These are phyloP conservation scores for Gracilariopsis chorda DNA, from an alignment of 23 red algal genomes.

Conservation along the genomic window DNA sequence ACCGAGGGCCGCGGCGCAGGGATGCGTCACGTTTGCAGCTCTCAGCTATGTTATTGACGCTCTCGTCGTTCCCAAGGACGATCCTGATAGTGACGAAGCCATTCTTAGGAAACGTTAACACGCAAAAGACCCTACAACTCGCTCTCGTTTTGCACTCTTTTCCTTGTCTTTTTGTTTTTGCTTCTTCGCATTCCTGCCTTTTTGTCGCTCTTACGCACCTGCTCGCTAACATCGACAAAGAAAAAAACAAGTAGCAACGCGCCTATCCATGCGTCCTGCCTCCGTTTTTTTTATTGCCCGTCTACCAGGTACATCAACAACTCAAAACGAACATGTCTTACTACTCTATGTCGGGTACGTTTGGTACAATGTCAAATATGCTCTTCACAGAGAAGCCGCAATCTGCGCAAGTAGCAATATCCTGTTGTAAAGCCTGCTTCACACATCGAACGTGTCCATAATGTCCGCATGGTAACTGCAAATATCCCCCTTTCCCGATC, in stretches of 20 bases:
- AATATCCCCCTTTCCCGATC: not conserved
- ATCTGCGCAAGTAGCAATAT: conserved; percentile 27
- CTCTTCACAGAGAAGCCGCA: conserved; percentile 28
- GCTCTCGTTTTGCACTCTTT: no score
- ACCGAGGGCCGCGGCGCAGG: conserved; percentile 68
- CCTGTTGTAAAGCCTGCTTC: conserved; percentile 32
- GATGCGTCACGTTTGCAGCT: conserved; percentile 84
- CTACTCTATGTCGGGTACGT: not conserved
- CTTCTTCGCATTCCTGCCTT: no score
- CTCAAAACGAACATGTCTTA: not conserved
- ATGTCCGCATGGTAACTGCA: conserved; percentile 5
- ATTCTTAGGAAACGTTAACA: conserved; percentile 63
- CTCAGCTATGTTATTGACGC: conserved; percentile 82
- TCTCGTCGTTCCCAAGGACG: conserved; percentile 18
- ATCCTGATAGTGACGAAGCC: conserved; percentile 46
- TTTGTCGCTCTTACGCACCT: no score
- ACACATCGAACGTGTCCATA: conserved; percentile 22
- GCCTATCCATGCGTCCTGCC: no score
- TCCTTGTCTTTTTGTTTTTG: no score
- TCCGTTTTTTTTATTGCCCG: not conserved
- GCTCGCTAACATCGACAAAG: no score
- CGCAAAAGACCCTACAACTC: not conserved
- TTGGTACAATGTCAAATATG: not conserved
- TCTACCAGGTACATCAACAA: not conserved
- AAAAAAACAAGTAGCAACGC: no score